Evolutionary conservation across 306 rosid genomes (phyloP).

Genomic region (Gleditsia sinensis): DNA sequence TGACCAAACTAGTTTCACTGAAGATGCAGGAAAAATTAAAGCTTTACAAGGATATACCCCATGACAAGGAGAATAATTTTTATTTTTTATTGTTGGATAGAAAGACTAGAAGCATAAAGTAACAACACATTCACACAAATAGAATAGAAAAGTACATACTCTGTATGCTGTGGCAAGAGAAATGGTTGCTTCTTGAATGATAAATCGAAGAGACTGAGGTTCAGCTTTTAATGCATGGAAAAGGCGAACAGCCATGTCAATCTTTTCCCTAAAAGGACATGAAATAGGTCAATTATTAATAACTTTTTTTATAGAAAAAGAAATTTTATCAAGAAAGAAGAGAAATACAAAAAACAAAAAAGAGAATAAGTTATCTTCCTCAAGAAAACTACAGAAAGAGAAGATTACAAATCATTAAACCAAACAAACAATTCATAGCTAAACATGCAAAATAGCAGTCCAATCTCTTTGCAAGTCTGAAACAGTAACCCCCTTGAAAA

Average conservation of each 20-base stretch:
- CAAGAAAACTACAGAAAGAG: constrained; percentile 3
- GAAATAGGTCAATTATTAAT: constrained; percentile 28
- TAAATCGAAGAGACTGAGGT: constrained; percentile 74
- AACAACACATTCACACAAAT: constrained; percentile 27
- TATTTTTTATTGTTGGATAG: no score
- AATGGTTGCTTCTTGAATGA: constrained; percentile 85
- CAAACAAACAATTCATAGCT: no score
- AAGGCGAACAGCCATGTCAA: constrained; percentile 86
- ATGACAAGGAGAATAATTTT: no score
- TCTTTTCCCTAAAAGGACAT: constrained; percentile 66
- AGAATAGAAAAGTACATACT: constrained; percentile 49
- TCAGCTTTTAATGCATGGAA: constrained; percentile 82
- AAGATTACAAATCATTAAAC: constrained; percentile 6
- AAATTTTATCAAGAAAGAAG: no score
- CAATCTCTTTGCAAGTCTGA: constrained; percentile 22
- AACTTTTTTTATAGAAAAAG: no score
- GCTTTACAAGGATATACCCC: constrained; percentile 10
- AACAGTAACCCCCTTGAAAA: background rate
- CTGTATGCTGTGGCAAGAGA: constrained; percentile 87
- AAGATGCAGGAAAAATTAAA: constrained; percentile 21
- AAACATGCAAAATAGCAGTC: background rate
- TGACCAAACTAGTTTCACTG: constrained; percentile 19
- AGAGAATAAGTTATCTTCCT: no score
- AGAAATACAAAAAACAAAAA: no score
- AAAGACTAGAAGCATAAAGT: background rate